Evolutionary conservation across 2,329 filamentous ascomycete genomes (phyloP).

Genomic region (Fusarium floridanum): DNA sequence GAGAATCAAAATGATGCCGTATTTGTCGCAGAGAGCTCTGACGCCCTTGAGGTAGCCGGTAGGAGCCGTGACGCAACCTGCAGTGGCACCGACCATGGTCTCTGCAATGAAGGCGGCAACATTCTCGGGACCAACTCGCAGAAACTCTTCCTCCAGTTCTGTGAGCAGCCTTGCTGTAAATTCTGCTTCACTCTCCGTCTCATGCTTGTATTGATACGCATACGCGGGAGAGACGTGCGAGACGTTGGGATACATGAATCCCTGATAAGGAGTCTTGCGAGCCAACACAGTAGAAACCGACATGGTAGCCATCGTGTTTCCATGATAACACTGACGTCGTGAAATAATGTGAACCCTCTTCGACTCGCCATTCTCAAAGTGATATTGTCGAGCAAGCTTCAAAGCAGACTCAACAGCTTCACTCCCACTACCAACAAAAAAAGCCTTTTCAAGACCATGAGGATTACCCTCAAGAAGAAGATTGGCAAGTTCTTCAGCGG

Average conservation of each 20-base stretch:
- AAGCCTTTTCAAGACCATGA: constrained; percentile 40
- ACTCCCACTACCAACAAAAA: constrained; percentile 44
- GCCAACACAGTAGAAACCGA: constrained; percentile 47
- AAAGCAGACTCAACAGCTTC: constrained; percentile 61
- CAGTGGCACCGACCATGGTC: constrained; percentile 59
- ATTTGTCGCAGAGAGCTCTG: constrained; percentile 61
- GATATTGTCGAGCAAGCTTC: constrained; percentile 63
- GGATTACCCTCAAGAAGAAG: constrained; percentile 32
- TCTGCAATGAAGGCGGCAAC: constrained; percentile 60
- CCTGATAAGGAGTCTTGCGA: constrained; percentile 31
- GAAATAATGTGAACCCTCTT: constrained; percentile 51
- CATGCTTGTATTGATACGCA: constrained; percentile 18
- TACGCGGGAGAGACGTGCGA: constrained; percentile 32
- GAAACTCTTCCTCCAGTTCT: constrained; percentile 60
- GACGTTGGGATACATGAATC: constrained; percentile 37
- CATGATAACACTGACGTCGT: constrained; percentile 59
- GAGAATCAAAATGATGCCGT: constrained; percentile 64
- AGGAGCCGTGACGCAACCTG: constrained; percentile 64
- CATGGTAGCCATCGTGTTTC: constrained; percentile 61
- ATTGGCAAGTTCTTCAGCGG: constrained; percentile 40
- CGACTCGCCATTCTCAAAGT: constrained; percentile 52
- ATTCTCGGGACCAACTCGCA: constrained; percentile 56
- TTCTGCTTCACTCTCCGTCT: constrained; percentile 14
- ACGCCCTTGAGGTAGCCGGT: constrained; percentile 65
- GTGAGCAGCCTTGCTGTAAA: constrained; percentile 19